phyloP scores from a whole-genome alignment of 2,329 filamentous ascomycete genomes.

The Kalmusia sp. region DNA sequence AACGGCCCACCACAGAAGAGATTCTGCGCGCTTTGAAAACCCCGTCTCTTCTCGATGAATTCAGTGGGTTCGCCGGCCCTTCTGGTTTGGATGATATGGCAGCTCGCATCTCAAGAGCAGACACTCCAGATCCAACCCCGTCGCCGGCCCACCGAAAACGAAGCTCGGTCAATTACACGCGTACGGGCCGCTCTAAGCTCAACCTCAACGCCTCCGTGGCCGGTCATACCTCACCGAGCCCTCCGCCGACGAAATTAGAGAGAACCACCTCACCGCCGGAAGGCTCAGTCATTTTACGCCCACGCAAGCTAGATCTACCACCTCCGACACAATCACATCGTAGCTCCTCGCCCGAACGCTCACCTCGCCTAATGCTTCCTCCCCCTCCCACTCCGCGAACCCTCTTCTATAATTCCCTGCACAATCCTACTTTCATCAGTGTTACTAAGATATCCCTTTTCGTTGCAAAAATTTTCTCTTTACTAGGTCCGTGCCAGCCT shows the following conservation, averaged over 20 bases:
- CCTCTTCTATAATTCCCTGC: slow-evolving; percentile 20
- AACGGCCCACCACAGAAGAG: slow-evolving; percentile 84
- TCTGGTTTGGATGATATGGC: slow-evolving; percentile 42
- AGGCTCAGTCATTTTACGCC: slow-evolving; percentile 37
- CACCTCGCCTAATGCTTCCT: slow-evolving; percentile 41
- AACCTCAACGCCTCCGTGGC: slow-evolving; percentile 30
- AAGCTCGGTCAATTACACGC: slow-evolving; percentile 32
- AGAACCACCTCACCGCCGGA: slow-evolving; percentile 32
- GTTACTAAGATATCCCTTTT: slow-evolving; percentile 68
- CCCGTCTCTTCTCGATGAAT: slow-evolving; percentile 61
- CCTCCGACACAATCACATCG: slow-evolving; percentile 10
- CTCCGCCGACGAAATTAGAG: slow-evolving; percentile 25
- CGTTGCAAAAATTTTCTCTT: slow-evolving; percentile 69
- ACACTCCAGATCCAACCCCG: slow-evolving; percentile 47
- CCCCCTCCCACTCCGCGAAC: slow-evolving; percentile 24
- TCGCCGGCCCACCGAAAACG: slow-evolving; percentile 30
- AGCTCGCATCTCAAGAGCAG: slow-evolving; percentile 54
- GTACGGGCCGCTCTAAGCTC: slow-evolving; percentile 43
- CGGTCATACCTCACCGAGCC: slow-evolving; percentile 42
- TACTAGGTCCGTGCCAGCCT: slow-evolving; percentile 75
- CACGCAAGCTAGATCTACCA: slow-evolving; percentile 37
- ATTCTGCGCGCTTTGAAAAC: slow-evolving; percentile 80
- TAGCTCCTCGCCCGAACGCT: slow-evolving; percentile 10
- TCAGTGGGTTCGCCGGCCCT: slow-evolving; percentile 46
- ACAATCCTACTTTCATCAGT: slow-evolving; percentile 39